These are phyloP conservation scores for Diplocarpon mali DNA, from an alignment of 2,329 filamentous ascomycete genomes.

Conservation along the genomic window DNA sequence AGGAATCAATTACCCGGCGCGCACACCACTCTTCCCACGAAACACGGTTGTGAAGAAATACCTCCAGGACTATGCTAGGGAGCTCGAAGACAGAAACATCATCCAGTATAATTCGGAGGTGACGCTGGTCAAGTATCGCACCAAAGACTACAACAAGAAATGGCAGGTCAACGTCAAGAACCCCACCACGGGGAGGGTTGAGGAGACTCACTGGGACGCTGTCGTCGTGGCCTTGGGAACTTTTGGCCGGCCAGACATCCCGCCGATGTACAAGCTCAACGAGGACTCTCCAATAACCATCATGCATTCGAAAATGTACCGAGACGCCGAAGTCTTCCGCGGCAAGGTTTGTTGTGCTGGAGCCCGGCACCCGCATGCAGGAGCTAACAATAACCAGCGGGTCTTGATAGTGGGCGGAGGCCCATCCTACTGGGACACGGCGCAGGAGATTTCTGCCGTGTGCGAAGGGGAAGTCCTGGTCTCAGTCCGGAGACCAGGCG, in stretches of 20 bases:
- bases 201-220: neutral
- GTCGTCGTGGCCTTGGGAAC: slow-evolving; percentile 2
- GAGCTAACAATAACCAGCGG: too few relatives aligned
- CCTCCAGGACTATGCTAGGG: neutral
- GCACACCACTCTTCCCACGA: neutral
- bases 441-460: too few relatives aligned
- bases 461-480: too few relatives aligned
- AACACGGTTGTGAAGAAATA: neutral
- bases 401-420: too few relatives aligned
- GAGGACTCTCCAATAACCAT: neutral
- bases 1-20: neutral
- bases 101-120: neutral
- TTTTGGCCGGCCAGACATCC: neutral
- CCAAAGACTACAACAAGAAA: neutral
- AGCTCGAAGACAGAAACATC: neutral
- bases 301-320: neutral
- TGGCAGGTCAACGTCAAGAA: neutral
- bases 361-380: too few relatives aligned
- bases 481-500: too few relatives aligned
- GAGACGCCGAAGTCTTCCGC: neutral
- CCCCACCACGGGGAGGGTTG: neutral
- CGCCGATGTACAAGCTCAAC: neutral
- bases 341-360: neutral
- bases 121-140: neutral
- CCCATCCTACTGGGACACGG: too few relatives aligned